Base-by-base conservation (phyloP, 2,329 filamentous ascomycete species). In the Daldinia eschscholtzii region DNA sequence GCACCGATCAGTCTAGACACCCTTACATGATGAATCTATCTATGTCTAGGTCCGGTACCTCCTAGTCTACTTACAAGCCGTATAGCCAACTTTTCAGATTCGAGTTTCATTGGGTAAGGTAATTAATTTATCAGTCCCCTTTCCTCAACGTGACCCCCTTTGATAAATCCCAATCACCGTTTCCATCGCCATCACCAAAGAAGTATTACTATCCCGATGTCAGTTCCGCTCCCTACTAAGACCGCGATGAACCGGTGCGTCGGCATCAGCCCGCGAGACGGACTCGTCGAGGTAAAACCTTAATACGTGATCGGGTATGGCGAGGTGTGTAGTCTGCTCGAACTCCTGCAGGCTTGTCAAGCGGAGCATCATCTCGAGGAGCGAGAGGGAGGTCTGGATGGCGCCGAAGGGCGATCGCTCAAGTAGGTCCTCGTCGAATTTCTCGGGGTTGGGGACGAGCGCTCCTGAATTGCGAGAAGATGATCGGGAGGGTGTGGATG, bases 281-380 rank as follows among this genome's bases (percentile, higher is more conserved):
- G 76, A 77, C 55, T 88, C 85, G 67, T 88, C 86, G 15, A 98
- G 84, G 81, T 97, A 98, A 82, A 97, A 97, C 59, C 91, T 93
- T 44, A 97, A 84, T 1, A 97, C 88, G 74, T 97, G 93, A 77
- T 98, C 94, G 1, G 92, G 92, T 68, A 97, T 96, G 6, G 93
- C 88, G n/a, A 97, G 86, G 75, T 97, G 94, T 0, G 93, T 94
- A 44, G 89, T 87, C 83, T 98, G 94, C 77, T 97, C 92, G 79
- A 96, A 97, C 82, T 97, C 93, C 77, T 97, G 94, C 13, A 97
- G 87, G 23, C 93, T 93, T 4, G 92, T 91, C 53, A 98, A 86
- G 46, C 95, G 93, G 53, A 97, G 88, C 35, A 97, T 84, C 84
- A 95, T 96, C 79, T 98, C 94, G 61, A 98, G 87, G 7, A 97